Evolutionary conservation across 2,329 filamentous ascomycete genomes (phyloP).

Genomic region (Pyricularia pennisetigena): DNA sequence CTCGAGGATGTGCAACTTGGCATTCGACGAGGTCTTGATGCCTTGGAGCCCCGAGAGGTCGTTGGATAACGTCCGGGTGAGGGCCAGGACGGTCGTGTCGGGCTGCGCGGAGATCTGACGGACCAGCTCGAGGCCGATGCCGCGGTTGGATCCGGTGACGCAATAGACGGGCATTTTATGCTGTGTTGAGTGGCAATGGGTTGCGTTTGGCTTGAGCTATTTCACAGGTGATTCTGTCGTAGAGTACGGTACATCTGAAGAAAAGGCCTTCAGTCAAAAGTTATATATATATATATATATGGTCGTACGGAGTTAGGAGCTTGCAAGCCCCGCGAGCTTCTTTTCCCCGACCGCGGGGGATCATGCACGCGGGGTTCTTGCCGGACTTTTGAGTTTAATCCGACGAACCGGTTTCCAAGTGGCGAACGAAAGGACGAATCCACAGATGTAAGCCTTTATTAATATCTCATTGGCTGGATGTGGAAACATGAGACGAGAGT

Average conservation of each 20-base stretch:
- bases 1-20: conserved; percentile 15
- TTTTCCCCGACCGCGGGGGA: not conserved
- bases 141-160: conserved; percentile 21
- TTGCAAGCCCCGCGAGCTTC: not conserved
- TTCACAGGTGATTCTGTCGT: not conserved
- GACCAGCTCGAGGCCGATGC: conserved; percentile 20
- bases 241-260: not conserved
- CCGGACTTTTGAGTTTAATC: not conserved
- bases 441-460: not conserved
- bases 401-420: not conserved
- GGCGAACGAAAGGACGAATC: not conserved
- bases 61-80: conserved; percentile 13
- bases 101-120: conserved; percentile 16
- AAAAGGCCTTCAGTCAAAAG: not conserved
- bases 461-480: not conserved
- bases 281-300: not conserved
- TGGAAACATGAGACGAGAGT: not conserved
- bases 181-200: not conserved
- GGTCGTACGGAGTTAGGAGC: not conserved
- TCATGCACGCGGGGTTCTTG: not conserved
- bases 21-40: conserved; percentile 8
- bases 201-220: not conserved
- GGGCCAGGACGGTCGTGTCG: conserved; percentile 18
- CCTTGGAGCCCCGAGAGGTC: conserved; percentile 17
- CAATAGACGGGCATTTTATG: conserved; percentile 20